Base-by-base conservation (phyloP, 2,329 filamentous ascomycete species). In the Diaporthe vaccinii region DNA sequence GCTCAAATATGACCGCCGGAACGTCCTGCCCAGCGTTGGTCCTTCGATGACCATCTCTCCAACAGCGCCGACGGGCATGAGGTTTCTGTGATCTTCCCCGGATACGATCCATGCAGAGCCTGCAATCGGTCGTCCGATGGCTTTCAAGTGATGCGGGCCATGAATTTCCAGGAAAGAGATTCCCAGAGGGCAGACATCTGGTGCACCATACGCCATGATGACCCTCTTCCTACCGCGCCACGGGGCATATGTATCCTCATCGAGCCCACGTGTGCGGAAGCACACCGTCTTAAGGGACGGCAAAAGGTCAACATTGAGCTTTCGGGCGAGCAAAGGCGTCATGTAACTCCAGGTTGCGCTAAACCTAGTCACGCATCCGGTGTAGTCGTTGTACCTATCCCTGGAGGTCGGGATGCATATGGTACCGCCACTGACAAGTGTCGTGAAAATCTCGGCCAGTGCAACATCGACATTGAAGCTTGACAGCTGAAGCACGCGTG, bases 401-500 rank as follows among this genome's bases (percentile, higher is more conserved):
- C 85, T 80, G 1, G 87, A 83, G 8, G 87, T 86, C 0, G 91
- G 90, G 0, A 92, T 84, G 75, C 91, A 92, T 8, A 93, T 84
- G 72, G 89, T 91, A 0, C 89, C 91, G 28, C 91, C 91, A 36
- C 87, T 83, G 12, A 89, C 84, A 3, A 93, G 82, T 0, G 89
- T 87, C 0, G 87, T 87, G 74, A 91, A 86, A 1, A 89, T 87
- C 77, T 91, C 90, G 1, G 87, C 79, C 34, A 91, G 81, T 57
- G 87, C 86, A 20, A 89, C 85, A 76, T 92, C 89, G 65, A 90
- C 88, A 8, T 87, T 88, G 79, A 88, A 90, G 22, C 87, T 89
- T 4, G 89, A 90, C 74, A 90, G 87, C 75, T 91, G 89, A 81
- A 92, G 85, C 4, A 92, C 89, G 6, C 93, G 87, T 15, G 90